Evolutionary conservation across 2,329 filamentous ascomycete species (phyloP).

Genomic region (Stemphylium vesicarium): DNA sequence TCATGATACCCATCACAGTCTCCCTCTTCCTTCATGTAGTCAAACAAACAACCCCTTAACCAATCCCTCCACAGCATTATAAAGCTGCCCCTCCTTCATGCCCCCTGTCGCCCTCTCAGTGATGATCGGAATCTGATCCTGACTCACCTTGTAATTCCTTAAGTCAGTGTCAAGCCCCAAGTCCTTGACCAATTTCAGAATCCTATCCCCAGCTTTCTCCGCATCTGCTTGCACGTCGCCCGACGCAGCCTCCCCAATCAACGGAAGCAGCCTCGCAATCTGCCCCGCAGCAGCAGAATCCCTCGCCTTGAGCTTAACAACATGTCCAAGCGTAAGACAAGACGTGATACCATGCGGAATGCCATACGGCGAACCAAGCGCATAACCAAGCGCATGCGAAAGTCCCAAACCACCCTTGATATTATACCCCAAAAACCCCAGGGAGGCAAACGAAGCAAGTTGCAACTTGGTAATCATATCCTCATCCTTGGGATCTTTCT

Average conservation of each 20-base stretch:
- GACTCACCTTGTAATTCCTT: constrained; percentile 53
- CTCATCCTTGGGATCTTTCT: constrained; percentile 53
- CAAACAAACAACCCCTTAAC: constrained; percentile 51
- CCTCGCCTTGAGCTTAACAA: constrained; percentile 60
- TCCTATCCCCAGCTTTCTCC: constrained; percentile 52
- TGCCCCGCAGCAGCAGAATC: constrained; percentile 54
- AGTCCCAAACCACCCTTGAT: constrained; percentile 60
- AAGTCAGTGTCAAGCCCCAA: constrained; percentile 55
- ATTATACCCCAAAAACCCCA: constrained; percentile 60
- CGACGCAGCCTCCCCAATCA: constrained; percentile 48
- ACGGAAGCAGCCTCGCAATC: constrained; percentile 54
- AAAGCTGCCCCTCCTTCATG: constrained; percentile 51
- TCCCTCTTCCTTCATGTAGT: neutral
- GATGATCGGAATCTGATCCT: constrained; percentile 52
- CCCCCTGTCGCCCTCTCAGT: constrained; percentile 53
- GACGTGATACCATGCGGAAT: constrained; percentile 65
- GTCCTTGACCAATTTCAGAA: constrained; percentile 52
- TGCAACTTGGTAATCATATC: constrained; percentile 59
- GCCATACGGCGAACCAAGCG: constrained; percentile 60
- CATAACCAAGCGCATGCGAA: constrained; percentile 57
- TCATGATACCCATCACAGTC: too few species aligned
- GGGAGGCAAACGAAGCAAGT: constrained; percentile 59
- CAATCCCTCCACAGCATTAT: constrained; percentile 52
- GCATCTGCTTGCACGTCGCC: constrained; percentile 55
- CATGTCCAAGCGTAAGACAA: constrained; percentile 61